phyloP scores from a whole-genome alignment of 2,329 filamentous ascomycete genomes.

The Sporothrix variecibatus region DNA sequence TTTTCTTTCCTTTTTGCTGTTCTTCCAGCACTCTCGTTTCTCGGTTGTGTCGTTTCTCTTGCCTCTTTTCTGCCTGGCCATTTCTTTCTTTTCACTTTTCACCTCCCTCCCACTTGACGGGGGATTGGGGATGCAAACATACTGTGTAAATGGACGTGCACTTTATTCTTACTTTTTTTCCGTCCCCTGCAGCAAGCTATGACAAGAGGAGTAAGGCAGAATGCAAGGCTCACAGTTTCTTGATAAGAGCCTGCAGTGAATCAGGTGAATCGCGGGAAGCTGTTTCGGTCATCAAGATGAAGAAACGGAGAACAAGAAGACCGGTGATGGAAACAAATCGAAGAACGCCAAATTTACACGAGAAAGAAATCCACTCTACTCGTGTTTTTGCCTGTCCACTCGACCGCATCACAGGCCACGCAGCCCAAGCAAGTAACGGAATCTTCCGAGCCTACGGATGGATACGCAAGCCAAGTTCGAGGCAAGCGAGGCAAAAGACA shows the following conservation, averaged over 20 bases:
- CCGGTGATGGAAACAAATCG: background rate
- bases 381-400: background rate
- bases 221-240: conserved; percentile 9
- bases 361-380: background rate
- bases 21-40: background rate
- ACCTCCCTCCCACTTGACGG: background rate
- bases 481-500: background rate
- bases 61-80: background rate
- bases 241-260: background rate
- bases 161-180: background rate
- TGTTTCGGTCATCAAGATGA: background rate
- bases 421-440: background rate
- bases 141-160: conserved; percentile 1
- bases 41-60: background rate
- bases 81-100: background rate
- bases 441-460: background rate
- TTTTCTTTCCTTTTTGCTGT: background rate
- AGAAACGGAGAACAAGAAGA: background rate
- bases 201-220: conserved; percentile 19
- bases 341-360: too few species aligned
- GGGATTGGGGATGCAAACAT: background rate
- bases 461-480: background rate
- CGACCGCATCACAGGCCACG: background rate
- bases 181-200: background rate
- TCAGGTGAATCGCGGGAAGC: background rate